Evolutionary conservation across 2,329 filamentous ascomycete genomes (phyloP).

Genomic region (Bipolaris sorokiniana): DNA sequence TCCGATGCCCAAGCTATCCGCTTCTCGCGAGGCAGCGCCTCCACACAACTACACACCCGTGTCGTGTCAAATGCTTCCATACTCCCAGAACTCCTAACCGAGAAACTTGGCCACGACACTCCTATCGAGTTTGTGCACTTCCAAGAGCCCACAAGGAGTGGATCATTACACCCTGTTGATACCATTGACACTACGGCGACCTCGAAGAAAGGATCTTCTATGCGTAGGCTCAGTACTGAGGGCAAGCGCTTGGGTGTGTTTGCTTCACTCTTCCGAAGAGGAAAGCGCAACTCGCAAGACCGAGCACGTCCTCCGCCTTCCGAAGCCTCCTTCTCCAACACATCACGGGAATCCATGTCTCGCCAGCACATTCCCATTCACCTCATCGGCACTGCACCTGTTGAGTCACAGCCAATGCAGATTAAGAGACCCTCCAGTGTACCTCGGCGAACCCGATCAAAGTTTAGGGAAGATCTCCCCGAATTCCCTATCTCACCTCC

Average conservation of each 20-base stretch:
- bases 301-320: constrained; percentile 64
- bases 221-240: constrained; percentile 44
- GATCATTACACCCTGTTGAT: constrained; percentile 42
- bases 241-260: constrained; percentile 45
- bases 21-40: constrained; percentile 56
- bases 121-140: constrained; percentile 51
- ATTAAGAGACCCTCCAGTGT: constrained; percentile 60
- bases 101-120: constrained; percentile 43
- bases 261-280: constrained; percentile 70
- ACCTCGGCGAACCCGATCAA: constrained; percentile 83
- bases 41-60: constrained; percentile 54
- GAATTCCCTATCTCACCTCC: constrained; percentile 86
- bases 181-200: constrained; percentile 39
- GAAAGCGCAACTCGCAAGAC: constrained; percentile 58
- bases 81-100: constrained; percentile 56
- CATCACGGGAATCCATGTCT: constrained; percentile 84
- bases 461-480: constrained; percentile 89
- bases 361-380: constrained; percentile 60
- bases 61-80: constrained; percentile 61
- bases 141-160: constrained; percentile 40
- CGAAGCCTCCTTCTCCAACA: constrained; percentile 80
- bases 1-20: constrained; percentile 57
- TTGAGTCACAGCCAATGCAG: constrained; percentile 39
- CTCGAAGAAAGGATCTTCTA: constrained; percentile 33
- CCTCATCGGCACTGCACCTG: constrained; percentile 50